Percentiles rank a stretch among this genome's conserved stretches.
phyloP scores from a whole-genome alignment of 2,329 filamentous ascomycete genomes.

The Akanthomyces muscarius region DNA sequence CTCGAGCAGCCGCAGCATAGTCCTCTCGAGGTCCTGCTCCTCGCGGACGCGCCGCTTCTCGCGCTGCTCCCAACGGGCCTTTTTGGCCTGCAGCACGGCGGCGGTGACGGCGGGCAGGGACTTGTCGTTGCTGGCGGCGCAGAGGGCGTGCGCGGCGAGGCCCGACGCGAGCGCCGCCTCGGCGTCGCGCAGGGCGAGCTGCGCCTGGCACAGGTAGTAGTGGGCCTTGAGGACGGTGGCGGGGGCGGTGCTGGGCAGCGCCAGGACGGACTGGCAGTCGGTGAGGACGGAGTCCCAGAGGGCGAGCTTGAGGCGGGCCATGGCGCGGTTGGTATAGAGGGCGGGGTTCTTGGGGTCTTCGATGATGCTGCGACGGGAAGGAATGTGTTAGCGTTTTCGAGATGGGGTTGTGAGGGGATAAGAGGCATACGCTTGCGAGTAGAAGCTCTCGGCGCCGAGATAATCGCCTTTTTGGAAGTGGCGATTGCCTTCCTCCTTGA shows the following conservation, averaged over 20 bases:
- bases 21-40: conserved; percentile 53
- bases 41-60: conserved; percentile 60
- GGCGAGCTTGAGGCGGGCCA: conserved; percentile 71
- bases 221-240: conserved; percentile 68
- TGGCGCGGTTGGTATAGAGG: conserved; percentile 85
- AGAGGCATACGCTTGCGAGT: conserved; percentile 64
- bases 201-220: conserved; percentile 79
- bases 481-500: conserved; percentile 59
- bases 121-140: conserved; percentile 58
- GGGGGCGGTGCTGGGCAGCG: conserved; percentile 48
- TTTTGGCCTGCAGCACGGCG: conserved; percentile 76
- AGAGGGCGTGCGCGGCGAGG: conserved; percentile 67
- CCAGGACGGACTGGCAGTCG: conserved; percentile 73
- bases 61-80: conserved; percentile 74
- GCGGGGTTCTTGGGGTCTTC: conserved; percentile 72
- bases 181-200: conserved; percentile 61
- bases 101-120: conserved; percentile 68
- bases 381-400: too few species aligned
- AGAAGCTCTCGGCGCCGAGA: conserved; percentile 60
- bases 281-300: conserved; percentile 70
- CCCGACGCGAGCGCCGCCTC: conserved; percentile 70
- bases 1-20: conserved; percentile 52
- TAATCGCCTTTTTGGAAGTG: conserved; percentile 65
- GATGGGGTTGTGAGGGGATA: too few species aligned
- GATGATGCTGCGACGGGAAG: conserved; percentile 55